Evolutionary conservation across 805 yeast genomes (phyloP).

Genomic region (Wickerhamiella domercqiae): DNA sequence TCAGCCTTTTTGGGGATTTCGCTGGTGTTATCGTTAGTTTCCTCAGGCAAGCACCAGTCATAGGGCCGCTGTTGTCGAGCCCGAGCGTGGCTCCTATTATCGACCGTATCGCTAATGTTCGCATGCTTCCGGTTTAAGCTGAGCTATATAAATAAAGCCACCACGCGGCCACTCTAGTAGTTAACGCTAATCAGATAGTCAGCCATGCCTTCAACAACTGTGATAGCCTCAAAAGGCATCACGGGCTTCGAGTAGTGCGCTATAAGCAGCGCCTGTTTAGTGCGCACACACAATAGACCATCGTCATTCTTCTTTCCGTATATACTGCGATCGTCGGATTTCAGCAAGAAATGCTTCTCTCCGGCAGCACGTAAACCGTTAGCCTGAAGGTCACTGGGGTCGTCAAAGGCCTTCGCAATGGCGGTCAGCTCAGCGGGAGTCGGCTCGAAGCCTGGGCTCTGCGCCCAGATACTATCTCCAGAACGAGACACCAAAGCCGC

Average conservation of each 20-base stretch:
- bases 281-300: constrained; percentile 83
- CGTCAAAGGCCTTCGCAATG: constrained; percentile 65
- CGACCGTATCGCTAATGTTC: constrained; percentile 50
- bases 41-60: constrained; percentile 69
- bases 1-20: constrained; percentile 85
- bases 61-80: constrained; percentile 71
- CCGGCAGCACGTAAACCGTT: constrained; percentile 76
- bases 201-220: constrained; percentile 87
- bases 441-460: constrained; percentile 50
- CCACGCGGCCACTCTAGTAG: constrained; percentile 32
- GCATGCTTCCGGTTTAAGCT: constrained; percentile 48
- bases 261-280: constrained; percentile 78
- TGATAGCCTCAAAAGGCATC: constrained; percentile 89
- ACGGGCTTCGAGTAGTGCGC: constrained; percentile 81
- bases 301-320: constrained; percentile 82
- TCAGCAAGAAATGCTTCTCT: constrained; percentile 72
- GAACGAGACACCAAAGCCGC: constrained; percentile 90
- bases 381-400: constrained; percentile 66
- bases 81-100: constrained; percentile 67
- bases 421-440: constrained; percentile 55
- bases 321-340: constrained; percentile 83
- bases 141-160: not conserved
- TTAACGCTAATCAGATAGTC: constrained; percentile 84
- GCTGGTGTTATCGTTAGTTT: constrained; percentile 79
- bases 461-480: constrained; percentile 93